Conservation (phyloP, 139 green algal genomes). For the Chlamydomonas sp. region DNA sequence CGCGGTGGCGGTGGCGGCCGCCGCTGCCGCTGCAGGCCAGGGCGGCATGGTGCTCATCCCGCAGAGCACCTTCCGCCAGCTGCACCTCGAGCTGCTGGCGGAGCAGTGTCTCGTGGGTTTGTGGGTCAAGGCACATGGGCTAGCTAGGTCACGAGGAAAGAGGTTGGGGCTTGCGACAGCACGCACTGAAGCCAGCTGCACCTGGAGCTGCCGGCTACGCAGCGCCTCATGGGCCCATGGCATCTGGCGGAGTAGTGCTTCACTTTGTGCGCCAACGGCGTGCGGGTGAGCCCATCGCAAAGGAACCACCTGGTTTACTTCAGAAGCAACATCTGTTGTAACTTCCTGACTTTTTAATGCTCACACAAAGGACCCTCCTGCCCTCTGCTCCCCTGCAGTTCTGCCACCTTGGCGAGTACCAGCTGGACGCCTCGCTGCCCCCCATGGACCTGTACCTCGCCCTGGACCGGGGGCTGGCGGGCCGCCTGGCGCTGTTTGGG, state of each 20-base stretch:
- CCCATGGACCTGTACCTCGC: slow-evolving; percentile 51
- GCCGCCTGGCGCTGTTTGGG: slow-evolving; percentile 33
- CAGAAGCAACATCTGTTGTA: too few species aligned
- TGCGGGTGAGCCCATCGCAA: too few species aligned
- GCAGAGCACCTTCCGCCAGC: slow-evolving; percentile 36
- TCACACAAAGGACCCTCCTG: neutral
- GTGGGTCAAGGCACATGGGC: too few species aligned
- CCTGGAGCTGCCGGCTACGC: too few species aligned
- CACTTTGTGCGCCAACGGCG: too few species aligned
- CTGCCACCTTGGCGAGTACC: slow-evolving; percentile 50
- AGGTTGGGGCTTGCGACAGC: too few species aligned
- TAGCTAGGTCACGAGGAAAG: neutral
- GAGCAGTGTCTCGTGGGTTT: slow-evolving; percentile 29
- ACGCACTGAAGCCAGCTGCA: slow-evolving; percentile 43
- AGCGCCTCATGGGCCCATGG: too few species aligned
- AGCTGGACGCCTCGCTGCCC: slow-evolving; percentile 28
- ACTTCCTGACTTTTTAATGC: too few species aligned
- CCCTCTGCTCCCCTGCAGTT: slow-evolving; percentile 30
- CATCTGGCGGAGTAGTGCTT: too few species aligned
- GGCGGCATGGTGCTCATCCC: slow-evolving; percentile 41
- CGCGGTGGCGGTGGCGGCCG: slow-evolving; percentile 21
- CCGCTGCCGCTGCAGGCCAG: slow-evolving; percentile 14
- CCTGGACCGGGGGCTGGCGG: slow-evolving; percentile 32
- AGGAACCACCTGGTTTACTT: too few species aligned
- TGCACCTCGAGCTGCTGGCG: slow-evolving; percentile 35